Evolutionary conservation across 2,329 filamentous ascomycete species (phyloP).

Genomic region (Pleomassaria siparia): DNA sequence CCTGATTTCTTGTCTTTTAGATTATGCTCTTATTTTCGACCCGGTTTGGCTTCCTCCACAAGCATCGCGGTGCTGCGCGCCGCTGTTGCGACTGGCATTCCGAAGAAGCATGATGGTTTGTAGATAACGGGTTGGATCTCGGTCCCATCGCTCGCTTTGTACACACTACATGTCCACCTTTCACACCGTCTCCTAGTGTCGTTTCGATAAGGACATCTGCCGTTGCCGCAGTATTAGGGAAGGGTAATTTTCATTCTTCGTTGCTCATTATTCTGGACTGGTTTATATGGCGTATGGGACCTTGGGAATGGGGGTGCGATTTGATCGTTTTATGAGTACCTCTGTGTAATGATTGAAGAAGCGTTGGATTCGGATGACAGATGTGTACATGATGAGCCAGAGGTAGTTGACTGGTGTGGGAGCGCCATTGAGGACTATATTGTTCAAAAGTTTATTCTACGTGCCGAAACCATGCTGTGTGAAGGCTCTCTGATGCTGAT

Average conservation of each 20-base stretch:
- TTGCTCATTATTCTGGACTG: background rate
- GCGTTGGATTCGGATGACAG: background rate
- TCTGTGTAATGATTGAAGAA: slow-evolving; percentile 2
- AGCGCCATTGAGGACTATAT: background rate
- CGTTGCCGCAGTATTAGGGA: background rate
- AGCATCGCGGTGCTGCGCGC: slow-evolving; percentile 1
- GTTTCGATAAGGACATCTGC: background rate
- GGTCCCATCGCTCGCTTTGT: background rate
- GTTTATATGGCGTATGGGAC: background rate
- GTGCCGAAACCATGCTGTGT: background rate
- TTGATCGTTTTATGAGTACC: background rate
- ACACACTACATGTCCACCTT: background rate
- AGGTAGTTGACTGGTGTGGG: background rate
- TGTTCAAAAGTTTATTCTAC: background rate
- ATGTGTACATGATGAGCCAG: slow-evolving; percentile 2
- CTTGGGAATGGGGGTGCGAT: background rate
- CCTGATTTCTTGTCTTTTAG: slow-evolving; percentile 8
- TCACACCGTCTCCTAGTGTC: background rate
- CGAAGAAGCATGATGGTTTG: background rate
- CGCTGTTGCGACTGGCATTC: background rate
- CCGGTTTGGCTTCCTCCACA: background rate
- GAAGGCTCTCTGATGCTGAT: too few species aligned
- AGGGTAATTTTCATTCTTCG: background rate
- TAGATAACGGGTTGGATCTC: background rate
- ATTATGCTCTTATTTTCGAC: slow-evolving; percentile 3